Evolutionary conservation across 345 rosid genomes (phyloP), one percentile per base, ranked within the genome.

Genomic region (Eucalyptus tenuipes): DNA sequence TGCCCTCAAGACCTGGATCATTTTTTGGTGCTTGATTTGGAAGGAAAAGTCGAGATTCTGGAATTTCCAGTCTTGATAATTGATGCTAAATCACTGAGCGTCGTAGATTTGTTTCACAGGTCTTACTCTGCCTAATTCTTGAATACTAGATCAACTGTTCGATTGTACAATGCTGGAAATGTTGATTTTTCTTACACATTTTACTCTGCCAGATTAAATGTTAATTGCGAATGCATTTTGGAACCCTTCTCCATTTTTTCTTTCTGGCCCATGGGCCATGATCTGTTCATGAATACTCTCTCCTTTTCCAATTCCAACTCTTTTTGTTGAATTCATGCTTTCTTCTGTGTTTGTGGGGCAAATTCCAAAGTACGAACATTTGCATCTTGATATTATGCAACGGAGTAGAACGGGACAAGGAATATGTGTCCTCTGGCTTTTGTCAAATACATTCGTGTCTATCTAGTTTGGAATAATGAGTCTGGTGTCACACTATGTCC

Each of bases 91-190:
- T 93, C 98, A 53, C 91, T 95, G 94, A 85, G 81, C 44, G 89
- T 94, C 40, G 93, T 96, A 17, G 98, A 95, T 92, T 94, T 96
- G 86, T 97, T 97, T 91, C 99, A 97, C 96, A 96, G 98, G 99
- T 96, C 91, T 47, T 86, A 17, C 88, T 37, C 87, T 90, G 86
- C 48, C 82, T 25, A 81, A 8, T 37, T 86, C 37, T 49, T 18
- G 48, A 49, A 49, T 84, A 29, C 48, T 15, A 42, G 49, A 10
- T 40, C 47, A 24, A 45, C 68, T n/a, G 11, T 33, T 86, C 4
- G 45, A 47, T 55, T 59, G 45, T 44, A 2, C 42, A 53, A 16
- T 25, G 20, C 88, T 87, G 50, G 64, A 42, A 47, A 53, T 45
- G 81, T 57, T 45, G 66, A 40, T 75, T 9, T 75, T 75, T 37